Percentiles rank a stretch among this genome's conserved stretches.
phyloP scores from a whole-genome alignment of 164 flowering plant species.

The Annona cherimola region DNA sequence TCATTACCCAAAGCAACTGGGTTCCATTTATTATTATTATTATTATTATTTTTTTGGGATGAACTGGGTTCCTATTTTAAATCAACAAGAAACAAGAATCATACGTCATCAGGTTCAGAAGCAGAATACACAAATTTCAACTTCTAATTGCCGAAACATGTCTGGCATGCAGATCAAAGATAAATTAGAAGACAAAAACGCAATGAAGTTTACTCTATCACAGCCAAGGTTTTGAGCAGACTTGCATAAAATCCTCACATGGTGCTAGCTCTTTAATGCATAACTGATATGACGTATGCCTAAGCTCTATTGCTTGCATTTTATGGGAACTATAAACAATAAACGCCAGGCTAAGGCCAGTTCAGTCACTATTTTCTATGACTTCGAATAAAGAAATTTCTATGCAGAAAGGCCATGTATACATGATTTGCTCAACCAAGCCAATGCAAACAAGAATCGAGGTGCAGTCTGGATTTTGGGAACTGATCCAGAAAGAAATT shows the following conservation, averaged over 20 bases:
- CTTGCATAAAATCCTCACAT: no score
- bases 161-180: not conserved
- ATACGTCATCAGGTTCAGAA: no score
- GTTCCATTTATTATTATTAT: no score
- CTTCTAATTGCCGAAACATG: no score
- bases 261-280: no score
- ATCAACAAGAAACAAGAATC: not conserved
- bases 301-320: not conserved
- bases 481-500: not conserved
- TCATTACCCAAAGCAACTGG: not conserved
- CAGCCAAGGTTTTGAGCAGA: no score
- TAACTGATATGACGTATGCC: not conserved
- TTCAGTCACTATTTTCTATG: not conserved
- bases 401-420: not conserved
- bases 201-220: no score
- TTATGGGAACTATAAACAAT: not conserved
- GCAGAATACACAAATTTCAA: no score
- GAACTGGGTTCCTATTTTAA: not conserved
- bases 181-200: not conserved
- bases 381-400: not conserved
- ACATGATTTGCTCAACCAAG: not conserved
- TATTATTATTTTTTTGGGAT: no score
- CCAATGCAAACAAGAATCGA: not conserved
- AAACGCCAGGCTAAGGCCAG: not conserved
- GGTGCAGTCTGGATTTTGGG: not conserved